A percentile compares a stretch with the other conserved stretches of the same genome.
These are phyloP conservation scores for Agrocybe praecox DNA, from an alignment of 768 basidiomycete genomes.

Conservation along the genomic window DNA sequence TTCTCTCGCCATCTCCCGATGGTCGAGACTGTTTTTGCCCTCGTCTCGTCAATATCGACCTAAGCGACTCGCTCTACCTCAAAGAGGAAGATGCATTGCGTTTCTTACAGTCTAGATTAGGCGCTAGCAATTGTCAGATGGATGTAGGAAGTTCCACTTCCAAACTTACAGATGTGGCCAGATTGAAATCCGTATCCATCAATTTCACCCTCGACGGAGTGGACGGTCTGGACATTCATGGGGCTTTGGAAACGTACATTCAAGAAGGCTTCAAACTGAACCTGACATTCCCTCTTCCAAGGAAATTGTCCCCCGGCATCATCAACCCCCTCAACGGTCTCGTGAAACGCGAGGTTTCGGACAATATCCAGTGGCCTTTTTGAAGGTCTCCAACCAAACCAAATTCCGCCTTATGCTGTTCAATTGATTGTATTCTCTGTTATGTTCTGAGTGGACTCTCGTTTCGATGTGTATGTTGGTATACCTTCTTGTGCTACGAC, in stretches of 20 bases:
- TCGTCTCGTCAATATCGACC: constrained; percentile 3
- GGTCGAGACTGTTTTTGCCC: background rate
- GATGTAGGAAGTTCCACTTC: background rate
- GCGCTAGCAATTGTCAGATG: background rate
- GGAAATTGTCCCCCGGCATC: background rate
- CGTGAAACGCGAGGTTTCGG: background rate
- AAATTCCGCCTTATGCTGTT: background rate
- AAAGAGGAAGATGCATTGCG: background rate
- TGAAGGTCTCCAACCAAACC: background rate
- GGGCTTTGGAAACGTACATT: background rate
- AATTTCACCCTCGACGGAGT: background rate
- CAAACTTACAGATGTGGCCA: background rate
- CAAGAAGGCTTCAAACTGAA: constrained; percentile 5
- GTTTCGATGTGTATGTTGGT: no score
- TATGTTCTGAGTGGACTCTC: background rate
- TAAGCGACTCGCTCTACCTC: constrained; percentile 2
- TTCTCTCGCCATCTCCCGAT: constrained; percentile 4
- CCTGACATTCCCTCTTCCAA: constrained; percentile 2
- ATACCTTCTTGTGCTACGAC: no score
- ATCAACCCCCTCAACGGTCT: constrained; percentile 9
- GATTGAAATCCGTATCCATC: constrained; percentile 1
- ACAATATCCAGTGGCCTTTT: background rate
- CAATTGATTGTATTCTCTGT: background rate
- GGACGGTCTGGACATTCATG: background rate
- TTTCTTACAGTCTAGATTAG: constrained; percentile 3